A percentile compares a stretch with the other conserved stretches of the same genome.
These are phyloP conservation scores for Thielaviopsis euricoi DNA, from an alignment of 2,329 filamentous ascomycete species.

Conservation along the genomic window DNA sequence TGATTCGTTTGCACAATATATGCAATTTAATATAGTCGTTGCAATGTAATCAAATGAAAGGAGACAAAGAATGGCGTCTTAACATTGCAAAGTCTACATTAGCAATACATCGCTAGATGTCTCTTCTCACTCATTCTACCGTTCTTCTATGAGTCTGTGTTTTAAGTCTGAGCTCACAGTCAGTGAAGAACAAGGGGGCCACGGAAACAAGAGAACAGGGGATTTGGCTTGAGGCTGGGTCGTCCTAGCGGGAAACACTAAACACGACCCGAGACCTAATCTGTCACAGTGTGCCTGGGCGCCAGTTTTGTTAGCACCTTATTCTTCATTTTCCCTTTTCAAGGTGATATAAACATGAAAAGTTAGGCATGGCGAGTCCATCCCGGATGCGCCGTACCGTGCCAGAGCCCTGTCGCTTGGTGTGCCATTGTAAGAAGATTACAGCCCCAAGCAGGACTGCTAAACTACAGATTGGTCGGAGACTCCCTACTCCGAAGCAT, in stretches of 20 bases:
- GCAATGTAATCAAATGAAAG: no score
- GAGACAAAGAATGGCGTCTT: no score
- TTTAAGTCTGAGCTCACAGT: background rate
- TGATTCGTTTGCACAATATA: no score
- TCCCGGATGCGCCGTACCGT: background rate
- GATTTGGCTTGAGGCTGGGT: background rate
- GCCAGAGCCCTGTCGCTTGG: background rate
- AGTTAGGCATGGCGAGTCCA: background rate
- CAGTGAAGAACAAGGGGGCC: background rate
- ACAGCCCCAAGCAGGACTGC: no score
- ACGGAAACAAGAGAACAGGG: background rate
- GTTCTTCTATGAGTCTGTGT: background rate
- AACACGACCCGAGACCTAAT: conserved; percentile 33
- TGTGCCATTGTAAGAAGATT: no score
- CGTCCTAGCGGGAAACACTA: conserved; percentile 16
- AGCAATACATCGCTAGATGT: no score
- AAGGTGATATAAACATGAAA: no score
- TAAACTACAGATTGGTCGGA: background rate
- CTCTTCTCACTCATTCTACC: background rate
- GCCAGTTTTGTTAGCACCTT: background rate
- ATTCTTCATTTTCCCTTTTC: background rate
- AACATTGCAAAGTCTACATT: no score
- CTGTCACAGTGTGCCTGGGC: conserved; percentile 24
- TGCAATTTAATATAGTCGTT: no score
- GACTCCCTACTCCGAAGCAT: background rate